Conservation (phyloP, 176 grass and related monocot genomes). For the Neostapfia colusana region DNA sequence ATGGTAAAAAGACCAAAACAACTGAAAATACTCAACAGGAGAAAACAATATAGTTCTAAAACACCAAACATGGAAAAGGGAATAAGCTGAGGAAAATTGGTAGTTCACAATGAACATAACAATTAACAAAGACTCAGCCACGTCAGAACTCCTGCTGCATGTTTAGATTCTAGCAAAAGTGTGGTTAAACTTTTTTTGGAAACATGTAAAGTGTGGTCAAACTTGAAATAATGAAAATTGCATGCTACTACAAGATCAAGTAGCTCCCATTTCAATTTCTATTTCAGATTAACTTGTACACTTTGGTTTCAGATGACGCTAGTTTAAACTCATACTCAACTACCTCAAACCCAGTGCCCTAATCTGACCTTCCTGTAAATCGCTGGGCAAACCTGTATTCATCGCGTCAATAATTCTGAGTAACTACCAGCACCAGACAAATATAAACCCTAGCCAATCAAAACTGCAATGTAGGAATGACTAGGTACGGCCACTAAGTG, state of each 20-base stretch:
- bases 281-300: neutral
- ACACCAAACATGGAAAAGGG: neutral
- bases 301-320: neutral
- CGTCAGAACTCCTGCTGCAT: neutral
- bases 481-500: neutral
- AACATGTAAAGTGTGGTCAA: neutral
- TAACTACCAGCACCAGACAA: neutral
- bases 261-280: neutral
- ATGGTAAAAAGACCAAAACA: conserved; percentile 6
- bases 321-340: neutral
- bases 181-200: neutral
- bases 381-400: neutral
- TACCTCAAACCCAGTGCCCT: neutral
- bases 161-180: neutral
- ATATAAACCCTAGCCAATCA: conserved; percentile 16
- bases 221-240: neutral
- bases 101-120: neutral
- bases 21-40: neutral
- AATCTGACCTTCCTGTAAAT: neutral
- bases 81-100: neutral
- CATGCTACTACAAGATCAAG: conserved; percentile 1
- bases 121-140: neutral
- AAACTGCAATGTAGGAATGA: neutral
- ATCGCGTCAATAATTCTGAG: neutral
- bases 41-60: neutral